Conservation (phyloP, 2,329 filamentous ascomycete genomes). For the Sclerotinia borealis region DNA sequence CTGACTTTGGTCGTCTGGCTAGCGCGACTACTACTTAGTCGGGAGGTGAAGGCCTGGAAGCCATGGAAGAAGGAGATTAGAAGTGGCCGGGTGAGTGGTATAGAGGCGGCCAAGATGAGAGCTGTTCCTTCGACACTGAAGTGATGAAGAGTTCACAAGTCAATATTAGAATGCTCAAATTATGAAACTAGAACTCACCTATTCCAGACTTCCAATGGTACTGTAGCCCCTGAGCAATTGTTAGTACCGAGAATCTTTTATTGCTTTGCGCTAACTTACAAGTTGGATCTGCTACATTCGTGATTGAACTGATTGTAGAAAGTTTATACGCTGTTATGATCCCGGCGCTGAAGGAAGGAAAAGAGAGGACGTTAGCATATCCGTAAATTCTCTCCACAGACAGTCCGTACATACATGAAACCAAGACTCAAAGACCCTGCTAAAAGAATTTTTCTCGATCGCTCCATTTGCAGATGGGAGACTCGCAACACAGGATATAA, state of each 20-base stretch:
- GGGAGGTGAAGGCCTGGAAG: neutral
- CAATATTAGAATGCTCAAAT: neutral
- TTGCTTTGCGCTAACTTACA: neutral
- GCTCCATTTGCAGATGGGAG: conserved; percentile 2
- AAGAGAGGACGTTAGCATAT: too few relatives aligned
- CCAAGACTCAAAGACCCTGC: conserved; percentile 4
- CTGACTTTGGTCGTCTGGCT: neutral
- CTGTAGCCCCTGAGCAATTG: neutral
- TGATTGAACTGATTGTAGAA: neutral
- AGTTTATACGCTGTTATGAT: conserved; percentile 4
- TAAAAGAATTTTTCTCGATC: neutral
- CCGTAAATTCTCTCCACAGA: neutral
- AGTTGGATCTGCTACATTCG: neutral
- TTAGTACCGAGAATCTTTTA: neutral
- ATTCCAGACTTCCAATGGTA: conserved; percentile 9
- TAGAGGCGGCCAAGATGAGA: conserved; percentile 5
- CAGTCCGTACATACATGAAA: neutral
- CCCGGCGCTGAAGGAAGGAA: neutral
- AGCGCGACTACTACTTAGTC: neutral
- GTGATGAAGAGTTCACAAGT: neutral
- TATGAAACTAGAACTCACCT: neutral
- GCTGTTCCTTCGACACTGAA: conserved; percentile 3
- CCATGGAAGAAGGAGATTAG: neutral
- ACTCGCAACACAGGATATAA: conserved; percentile 2
- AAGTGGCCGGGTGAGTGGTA: conserved; percentile 5